These are phyloP conservation scores for Sclerotinia spermophila DNA, from an alignment of 2,329 filamentous ascomycete species.

Conservation along the genomic window DNA sequence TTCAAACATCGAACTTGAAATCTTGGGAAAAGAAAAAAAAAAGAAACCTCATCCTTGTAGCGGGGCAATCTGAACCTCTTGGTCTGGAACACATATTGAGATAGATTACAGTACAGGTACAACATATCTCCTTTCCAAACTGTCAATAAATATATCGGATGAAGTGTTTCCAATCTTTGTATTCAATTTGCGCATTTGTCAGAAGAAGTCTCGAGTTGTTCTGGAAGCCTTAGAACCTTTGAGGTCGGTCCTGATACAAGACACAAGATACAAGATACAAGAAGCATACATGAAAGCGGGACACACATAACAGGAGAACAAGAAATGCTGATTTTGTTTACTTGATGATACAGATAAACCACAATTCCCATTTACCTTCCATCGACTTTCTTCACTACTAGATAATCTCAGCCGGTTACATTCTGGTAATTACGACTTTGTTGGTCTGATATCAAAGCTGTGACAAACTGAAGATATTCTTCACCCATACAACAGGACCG, in stretches of 20 bases:
- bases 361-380: background rate
- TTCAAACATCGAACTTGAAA: background rate
- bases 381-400: background rate
- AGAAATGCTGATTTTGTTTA: background rate
- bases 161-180: background rate
- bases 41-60: conserved; percentile 16
- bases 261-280: no score
- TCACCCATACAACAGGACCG: conserved; percentile 29
- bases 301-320: background rate
- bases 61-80: conserved; percentile 11
- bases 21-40: background rate
- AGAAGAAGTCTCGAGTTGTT: background rate
- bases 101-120: conserved; percentile 15
- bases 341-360: background rate
- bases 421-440: background rate
- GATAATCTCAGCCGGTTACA: background rate
- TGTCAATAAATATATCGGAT: background rate
- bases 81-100: conserved; percentile 14
- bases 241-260: background rate
- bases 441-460: conserved; percentile 25
- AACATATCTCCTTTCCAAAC: background rate
- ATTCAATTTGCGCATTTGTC: background rate
- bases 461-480: conserved; percentile 26
- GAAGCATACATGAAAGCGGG: background rate
- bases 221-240: conserved; percentile 22